phyloP scores from a whole-genome alignment of 257 asterid species.

The Solanum pinnatisectum region DNA sequence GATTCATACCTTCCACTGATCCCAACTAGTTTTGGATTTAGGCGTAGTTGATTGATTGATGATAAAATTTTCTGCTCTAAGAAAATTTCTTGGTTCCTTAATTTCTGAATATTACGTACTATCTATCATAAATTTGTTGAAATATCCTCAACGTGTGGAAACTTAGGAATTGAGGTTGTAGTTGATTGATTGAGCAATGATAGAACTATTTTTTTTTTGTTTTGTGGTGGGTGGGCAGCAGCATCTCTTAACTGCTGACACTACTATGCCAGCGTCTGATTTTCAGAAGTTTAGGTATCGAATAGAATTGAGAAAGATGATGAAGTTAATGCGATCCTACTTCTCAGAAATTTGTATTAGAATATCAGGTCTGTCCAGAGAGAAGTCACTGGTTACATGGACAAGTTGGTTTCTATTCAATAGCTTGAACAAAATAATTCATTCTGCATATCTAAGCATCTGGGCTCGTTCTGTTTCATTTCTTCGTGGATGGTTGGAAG shows the following conservation, averaged over 20 bases:
- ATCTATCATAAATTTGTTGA: background rate
- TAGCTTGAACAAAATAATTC: background rate
- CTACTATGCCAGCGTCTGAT: background rate
- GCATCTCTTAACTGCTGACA: background rate
- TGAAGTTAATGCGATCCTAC: background rate
- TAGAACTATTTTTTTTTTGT: background rate
- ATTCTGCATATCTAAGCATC: background rate
- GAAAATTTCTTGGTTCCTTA: background rate
- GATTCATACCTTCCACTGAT: background rate
- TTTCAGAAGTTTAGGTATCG: background rate
- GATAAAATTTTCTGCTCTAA: background rate
- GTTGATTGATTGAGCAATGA: background rate
- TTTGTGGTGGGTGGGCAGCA: background rate
- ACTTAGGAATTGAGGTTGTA: background rate
- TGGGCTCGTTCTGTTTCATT: background rate
- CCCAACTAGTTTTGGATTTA: background rate
- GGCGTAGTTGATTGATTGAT: background rate
- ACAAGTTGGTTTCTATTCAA: background rate
- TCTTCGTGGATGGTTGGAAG: background rate
- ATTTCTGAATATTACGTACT: background rate
- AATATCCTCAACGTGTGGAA: background rate
- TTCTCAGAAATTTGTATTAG: background rate
- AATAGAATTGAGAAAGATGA: background rate
- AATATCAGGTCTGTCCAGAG: background rate
- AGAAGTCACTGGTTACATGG: background rate